Base-by-base conservation (phyloP, 345 rosid genomes). In the Laguncularia racemosa region DNA sequence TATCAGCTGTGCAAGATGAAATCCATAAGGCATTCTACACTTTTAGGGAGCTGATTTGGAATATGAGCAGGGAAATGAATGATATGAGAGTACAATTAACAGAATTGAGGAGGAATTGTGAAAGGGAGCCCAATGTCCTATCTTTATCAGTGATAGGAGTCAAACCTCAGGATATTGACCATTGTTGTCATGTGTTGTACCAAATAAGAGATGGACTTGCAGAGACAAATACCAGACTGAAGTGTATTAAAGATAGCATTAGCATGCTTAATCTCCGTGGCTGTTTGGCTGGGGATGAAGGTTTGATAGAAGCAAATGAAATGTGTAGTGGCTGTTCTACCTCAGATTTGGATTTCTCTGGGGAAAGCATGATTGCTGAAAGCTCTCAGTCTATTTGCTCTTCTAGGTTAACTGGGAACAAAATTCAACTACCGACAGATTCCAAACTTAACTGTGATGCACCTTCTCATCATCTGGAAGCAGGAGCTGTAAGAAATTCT, bases 311-410 rank as follows among this genome's bases (percentile, higher is more conserved):
- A 56, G 70, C 58, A 63, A 76, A 80, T 66, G 71, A 64, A 44
- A 73, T 63, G 76, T 79, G 76, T 76, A 63, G 74, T 64, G 76
- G 72, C 68, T 68, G 64, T 76, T 84, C 78, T 50, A 67, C 75
- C 53, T 83, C 81, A 64, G 72, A 33, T 33, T 33, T 10, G 11
- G 40, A 0, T 10, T 33, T 33, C 40, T 33, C 40, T 4, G 9
- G 11, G 9, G 40, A 33, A 33, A 7, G 40, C 40, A 4, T 33
- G 40, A 4, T 33, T 1, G 9, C 9, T 5, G 9, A 33, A 33
- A 33, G 40, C 40, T 33, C 10, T 33, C 40, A 9, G 9, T 33
- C 9, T 4, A 33, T 33, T 33, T 33, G 40, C 40, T 33, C 40
- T 4, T 33, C 40, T 33, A 33, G 40, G 9, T 33, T 33, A 6